A percentile compares a stretch with the other conserved stretches of the same genome.
Conservation (phyloP, 202 grass and related monocot genomes). For the Hordeum pubiflorum region DNA sequence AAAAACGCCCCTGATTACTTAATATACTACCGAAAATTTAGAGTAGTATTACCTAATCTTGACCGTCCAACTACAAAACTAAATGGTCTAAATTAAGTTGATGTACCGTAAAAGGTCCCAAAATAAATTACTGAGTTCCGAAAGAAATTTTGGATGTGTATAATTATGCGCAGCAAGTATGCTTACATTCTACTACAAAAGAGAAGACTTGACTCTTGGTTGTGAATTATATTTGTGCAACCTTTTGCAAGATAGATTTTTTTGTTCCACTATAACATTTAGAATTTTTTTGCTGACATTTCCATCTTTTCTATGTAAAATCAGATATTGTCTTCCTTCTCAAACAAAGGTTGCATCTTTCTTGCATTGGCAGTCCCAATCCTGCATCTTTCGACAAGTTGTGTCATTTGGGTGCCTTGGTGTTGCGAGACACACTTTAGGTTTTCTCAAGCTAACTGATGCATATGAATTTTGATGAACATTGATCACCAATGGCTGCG, state of each 20-base stretch:
- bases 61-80: no score
- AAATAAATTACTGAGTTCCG: neutral
- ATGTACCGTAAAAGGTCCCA: no score
- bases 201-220: neutral
- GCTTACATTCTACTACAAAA: neutral
- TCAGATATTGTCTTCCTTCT: neutral
- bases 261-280: neutral
- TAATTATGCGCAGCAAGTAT: neutral
- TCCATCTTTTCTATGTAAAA: neutral
- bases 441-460: neutral
- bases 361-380: neutral
- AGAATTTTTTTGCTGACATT: neutral
- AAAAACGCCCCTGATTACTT: no score
- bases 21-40: no score
- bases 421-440: neutral
- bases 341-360: neutral
- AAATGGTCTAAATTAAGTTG: no score
- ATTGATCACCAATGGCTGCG: conserved; percentile 39
- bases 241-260: neutral
- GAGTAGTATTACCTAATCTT: no score
- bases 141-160: neutral
- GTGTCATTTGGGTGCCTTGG: neutral
- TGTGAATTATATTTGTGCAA: neutral
- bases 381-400: neutral
- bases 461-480: conserved; percentile 20